A percentile compares a stretch with the other conserved stretches of the same genome.
These are phyloP conservation scores for Brachypodium distachyon DNA, from an alignment of 202 grass and related monocot genomes.

Conservation along the genomic window DNA sequence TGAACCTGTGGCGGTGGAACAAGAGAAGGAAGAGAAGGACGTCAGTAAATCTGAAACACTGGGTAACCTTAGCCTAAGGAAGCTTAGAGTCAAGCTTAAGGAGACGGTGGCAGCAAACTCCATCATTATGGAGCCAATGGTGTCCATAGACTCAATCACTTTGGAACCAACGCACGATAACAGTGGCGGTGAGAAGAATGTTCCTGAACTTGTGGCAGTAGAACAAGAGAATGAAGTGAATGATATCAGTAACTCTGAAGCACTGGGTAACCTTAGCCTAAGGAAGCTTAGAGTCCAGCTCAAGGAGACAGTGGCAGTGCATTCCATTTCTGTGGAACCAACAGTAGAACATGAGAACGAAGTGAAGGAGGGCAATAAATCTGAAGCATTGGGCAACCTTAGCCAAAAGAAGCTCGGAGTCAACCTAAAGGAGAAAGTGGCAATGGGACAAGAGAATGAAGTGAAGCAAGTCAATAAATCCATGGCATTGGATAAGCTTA, in stretches of 20 bases:
- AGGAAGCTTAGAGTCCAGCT: conserved; percentile 29
- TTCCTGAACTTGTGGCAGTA: background rate
- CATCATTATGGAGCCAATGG: no score
- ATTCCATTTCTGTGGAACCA: no score
- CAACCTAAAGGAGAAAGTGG: conserved; percentile 29
- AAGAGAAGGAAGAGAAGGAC: background rate
- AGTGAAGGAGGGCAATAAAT: background rate
- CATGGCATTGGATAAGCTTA: conserved; percentile 12
- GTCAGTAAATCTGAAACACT: conserved; percentile 1
- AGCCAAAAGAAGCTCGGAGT: conserved; percentile 36
- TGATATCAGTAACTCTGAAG: background rate
- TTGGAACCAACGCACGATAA: background rate
- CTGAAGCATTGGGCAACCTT: background rate
- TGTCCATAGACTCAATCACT: no score
- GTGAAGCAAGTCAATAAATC: background rate
- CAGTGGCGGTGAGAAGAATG: background rate
- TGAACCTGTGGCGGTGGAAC: background rate
- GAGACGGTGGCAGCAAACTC: conserved; percentile 2
- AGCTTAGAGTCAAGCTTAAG: conserved; percentile 38
- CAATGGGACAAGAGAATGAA: background rate
- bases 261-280: conserved; percentile 22
- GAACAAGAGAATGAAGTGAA: background rate
- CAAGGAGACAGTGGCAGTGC: conserved; percentile 25
- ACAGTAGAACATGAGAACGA: background rate
- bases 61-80: conserved; percentile 13